Evolutionary conservation across 331 rosid genomes (phyloP), one percentile per base, ranked within the genome.

Genomic region (Quercus lobata): DNA sequence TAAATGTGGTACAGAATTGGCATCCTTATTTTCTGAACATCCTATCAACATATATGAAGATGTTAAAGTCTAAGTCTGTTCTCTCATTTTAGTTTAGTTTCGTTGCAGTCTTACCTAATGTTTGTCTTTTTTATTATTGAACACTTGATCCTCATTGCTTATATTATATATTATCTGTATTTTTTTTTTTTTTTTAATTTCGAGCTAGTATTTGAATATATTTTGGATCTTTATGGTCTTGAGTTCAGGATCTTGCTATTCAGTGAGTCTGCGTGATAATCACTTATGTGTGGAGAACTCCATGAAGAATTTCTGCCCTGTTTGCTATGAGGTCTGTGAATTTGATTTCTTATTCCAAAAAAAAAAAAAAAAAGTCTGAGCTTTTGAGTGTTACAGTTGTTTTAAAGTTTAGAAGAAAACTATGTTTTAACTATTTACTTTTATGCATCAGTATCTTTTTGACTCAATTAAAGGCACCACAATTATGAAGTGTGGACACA

Each of bases 271-370:
- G 73, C 90, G 72, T 32, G 79, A 85, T 85, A 92, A 89, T 75
- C 97, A 92, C 89, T n/a, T n/a, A 3, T 92, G 97, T 78, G 89
- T 92, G 34, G 91, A 91, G 69, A 81, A 91, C 83, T 92, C 96
- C 19, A 89, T 91, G 96, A 91, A 89, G 89, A 85, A 55, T 69
- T 80, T 19, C 73, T 92, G 97, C 80, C 96, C 97, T 37, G 88
- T 91, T 80, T 92, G 96, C 77, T 89, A 79, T 69, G 97, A 92
- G 97, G 97, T 89, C 75, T 84, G 80, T 88, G 49, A 41, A 41
- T 41, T 41, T 41, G 49, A 41, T 41, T 41, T 41, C 49, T 41
- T 9, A 41, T 41, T 2, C 14, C 2, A 0, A 41, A 37, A 37
- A 41, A 41, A 37, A 41, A 41, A 37, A 7, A 35, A 41, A 41